Percentiles rank a stretch among this genome's conserved stretches.
Evolutionary conservation across 495 filamentous ascomycete genomes (phyloP).

Genomic region (Lasiosphaeria miniovina): DNA sequence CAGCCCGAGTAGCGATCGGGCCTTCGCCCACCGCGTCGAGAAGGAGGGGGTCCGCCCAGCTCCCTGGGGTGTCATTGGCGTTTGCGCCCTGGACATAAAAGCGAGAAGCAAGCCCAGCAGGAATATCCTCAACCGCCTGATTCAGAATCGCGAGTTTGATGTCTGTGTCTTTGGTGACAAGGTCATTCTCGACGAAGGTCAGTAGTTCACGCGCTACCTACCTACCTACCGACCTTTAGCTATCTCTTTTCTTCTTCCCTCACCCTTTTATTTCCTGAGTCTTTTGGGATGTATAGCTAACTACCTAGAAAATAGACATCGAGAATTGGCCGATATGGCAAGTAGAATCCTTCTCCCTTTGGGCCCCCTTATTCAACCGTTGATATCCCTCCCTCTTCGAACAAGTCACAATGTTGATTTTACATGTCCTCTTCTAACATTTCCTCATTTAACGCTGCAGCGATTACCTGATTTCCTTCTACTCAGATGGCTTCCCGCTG

Average conservation of each 20-base stretch:
- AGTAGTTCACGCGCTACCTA: slow-evolving; percentile 18
- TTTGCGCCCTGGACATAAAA: slow-evolving; percentile 94
- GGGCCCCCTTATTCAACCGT: neutral
- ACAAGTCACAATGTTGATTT: too few species aligned
- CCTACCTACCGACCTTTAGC: slow-evolving; percentile 13
- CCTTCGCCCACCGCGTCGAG: slow-evolving; percentile 37
- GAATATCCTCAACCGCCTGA: slow-evolving; percentile 89
- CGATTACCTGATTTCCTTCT: slow-evolving; percentile 96
- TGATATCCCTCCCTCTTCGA: neutral
- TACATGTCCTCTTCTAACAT: slow-evolving; percentile 11
- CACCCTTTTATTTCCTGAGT: neutral
- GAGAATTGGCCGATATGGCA: slow-evolving; percentile 71
- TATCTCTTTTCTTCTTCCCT: neutral
- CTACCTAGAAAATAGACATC: slow-evolving; percentile 42
- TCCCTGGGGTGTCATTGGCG: slow-evolving; percentile 67
- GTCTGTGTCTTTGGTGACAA: slow-evolving; percentile 98
- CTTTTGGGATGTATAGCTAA: slow-evolving; percentile 20
- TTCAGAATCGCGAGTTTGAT: slow-evolving; percentile 88
- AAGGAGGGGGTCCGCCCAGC: slow-evolving; percentile 51
- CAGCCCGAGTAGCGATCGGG: slow-evolving; percentile 58
- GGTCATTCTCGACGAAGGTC: slow-evolving; percentile 89
- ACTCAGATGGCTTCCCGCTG: slow-evolving; percentile 93
- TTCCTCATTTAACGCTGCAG: slow-evolving; percentile 30
- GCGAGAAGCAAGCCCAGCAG: slow-evolving; percentile 93
- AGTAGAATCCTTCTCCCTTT: slow-evolving; percentile 7